Percentiles rank a stretch among this genome's conserved stretches.
phyloP scores from a whole-genome alignment of 805 yeast species.

The Saccharomyces eubayanus region DNA sequence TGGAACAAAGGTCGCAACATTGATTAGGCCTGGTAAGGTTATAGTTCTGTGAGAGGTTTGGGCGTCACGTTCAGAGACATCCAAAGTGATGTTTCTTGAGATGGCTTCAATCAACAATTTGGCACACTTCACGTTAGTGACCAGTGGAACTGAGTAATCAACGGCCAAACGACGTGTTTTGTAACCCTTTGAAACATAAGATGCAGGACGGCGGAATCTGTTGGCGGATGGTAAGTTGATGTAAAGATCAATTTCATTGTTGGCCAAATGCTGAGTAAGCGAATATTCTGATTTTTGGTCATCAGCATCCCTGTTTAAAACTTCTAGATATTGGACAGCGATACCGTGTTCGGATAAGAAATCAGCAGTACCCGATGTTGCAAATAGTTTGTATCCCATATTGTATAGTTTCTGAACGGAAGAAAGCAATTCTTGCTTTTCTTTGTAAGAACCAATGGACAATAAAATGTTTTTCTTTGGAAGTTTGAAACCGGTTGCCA shows the following conservation, averaged over 20 bases:
- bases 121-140: slow-evolving; percentile 96
- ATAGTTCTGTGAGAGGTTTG: slow-evolving; percentile 84
- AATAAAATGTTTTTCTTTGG: slow-evolving; percentile 92
- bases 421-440: slow-evolving; percentile 88
- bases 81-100: slow-evolving; percentile 56
- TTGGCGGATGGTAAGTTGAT: slow-evolving; percentile 94
- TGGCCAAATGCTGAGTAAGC: slow-evolving; percentile 90
- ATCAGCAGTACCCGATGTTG: slow-evolving; percentile 98
- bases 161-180: slow-evolving; percentile 99
- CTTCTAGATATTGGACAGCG: slow-evolving; percentile 92
- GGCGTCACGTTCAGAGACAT: slow-evolving; percentile 70
- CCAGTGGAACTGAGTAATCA: slow-evolving; percentile 94
- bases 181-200: slow-evolving; percentile 95
- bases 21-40: slow-evolving; percentile 78
- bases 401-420: slow-evolving; percentile 71
- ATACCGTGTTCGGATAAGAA: slow-evolving; percentile 90
- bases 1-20: slow-evolving; percentile 73
- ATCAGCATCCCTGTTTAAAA: slow-evolving; percentile 54
- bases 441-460: slow-evolving; percentile 94
- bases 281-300: slow-evolving; percentile 90
- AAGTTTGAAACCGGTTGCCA: slow-evolving; percentile 89
- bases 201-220: slow-evolving; percentile 97
- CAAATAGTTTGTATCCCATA: slow-evolving; percentile 84
- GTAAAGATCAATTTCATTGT: slow-evolving; percentile 91
- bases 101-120: slow-evolving; percentile 92